These are phyloP conservation scores for Fomitiporia mediterranea DNA, from an alignment of 1,284 basidiomycete species.

Conservation along the genomic window DNA sequence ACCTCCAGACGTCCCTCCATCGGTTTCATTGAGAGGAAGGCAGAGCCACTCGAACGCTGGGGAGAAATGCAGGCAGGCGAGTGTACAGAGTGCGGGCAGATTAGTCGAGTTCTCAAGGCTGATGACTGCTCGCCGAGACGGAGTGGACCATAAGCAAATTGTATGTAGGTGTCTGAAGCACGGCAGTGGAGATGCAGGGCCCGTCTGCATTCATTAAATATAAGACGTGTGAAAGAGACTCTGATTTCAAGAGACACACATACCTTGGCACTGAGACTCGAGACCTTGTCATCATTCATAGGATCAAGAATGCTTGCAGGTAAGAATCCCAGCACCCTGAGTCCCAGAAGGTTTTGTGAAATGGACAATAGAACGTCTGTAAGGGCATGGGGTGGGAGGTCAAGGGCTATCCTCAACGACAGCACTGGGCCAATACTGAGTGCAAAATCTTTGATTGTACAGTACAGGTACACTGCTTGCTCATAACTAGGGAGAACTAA, in stretches of 20 bases:
- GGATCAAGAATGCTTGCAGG: conserved; percentile 4
- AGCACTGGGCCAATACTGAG: background rate
- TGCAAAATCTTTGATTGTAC: background rate
- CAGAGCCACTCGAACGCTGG: conserved; percentile 15
- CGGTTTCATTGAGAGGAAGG: conserved; percentile 10
- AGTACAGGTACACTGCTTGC: background rate
- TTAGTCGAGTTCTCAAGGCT: background rate
- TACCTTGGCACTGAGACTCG: background rate
- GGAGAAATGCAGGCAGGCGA: conserved; percentile 15
- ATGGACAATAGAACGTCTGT: background rate
- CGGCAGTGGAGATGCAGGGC: background rate
- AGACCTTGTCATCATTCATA: background rate
- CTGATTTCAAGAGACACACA: too few species aligned
- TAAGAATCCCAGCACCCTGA: conserved; percentile 7
- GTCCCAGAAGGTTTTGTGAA: background rate
- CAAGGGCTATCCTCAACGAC: conserved; percentile 3
- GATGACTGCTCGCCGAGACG: conserved; percentile 1
- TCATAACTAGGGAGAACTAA: background rate
- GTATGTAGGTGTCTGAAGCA: conserved; percentile 11
- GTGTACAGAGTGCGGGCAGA: conserved; percentile 6
- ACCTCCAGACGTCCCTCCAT: background rate
- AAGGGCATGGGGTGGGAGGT: background rate
- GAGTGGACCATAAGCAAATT: conserved; percentile 7
- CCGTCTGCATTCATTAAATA: background rate
- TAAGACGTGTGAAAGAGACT: background rate